phyloP scores from a whole-genome alignment of 495 filamentous ascomycete genomes.

The Bacidia rubella region DNA sequence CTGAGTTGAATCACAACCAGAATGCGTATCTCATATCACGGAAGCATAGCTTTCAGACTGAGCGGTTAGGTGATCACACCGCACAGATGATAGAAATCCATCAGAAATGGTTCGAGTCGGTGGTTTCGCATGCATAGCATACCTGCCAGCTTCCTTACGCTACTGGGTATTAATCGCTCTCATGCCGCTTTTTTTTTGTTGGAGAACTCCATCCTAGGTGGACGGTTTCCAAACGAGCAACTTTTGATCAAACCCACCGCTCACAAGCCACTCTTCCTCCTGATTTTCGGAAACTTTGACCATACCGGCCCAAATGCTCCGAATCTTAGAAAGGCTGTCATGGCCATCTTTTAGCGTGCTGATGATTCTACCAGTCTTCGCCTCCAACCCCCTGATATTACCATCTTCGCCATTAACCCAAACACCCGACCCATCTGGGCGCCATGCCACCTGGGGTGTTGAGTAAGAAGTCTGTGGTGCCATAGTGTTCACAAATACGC shows the following conservation, averaged over 20 bases:
- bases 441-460: constrained; percentile 51
- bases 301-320: constrained; percentile 49
- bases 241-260: constrained; percentile 33
- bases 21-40: too few species aligned
- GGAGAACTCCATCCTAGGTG: too few species aligned
- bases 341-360: constrained; percentile 38
- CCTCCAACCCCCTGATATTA: constrained; percentile 48
- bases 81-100: too few species aligned
- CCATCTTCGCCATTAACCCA: constrained; percentile 65
- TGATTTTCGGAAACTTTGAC: constrained; percentile 26
- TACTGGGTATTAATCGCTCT: too few species aligned
- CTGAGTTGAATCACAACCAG: too few species aligned
- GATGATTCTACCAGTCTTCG: constrained; percentile 44
- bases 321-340: constrained; percentile 47
- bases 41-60: too few species aligned
- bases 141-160: too few species aligned
- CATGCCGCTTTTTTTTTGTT: too few species aligned
- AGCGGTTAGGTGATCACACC: too few species aligned
- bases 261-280: constrained; percentile 49
- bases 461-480: constrained; percentile 57
- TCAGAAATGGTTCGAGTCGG: too few species aligned
- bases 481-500: constrained; percentile 44
- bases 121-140: too few species aligned
- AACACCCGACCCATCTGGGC: constrained; percentile 48
- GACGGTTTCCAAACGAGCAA: not conserved